These are phyloP conservation scores for Pleurotus citrinopileatus DNA, from an alignment of 768 basidiomycete genomes.

Conservation along the genomic window DNA sequence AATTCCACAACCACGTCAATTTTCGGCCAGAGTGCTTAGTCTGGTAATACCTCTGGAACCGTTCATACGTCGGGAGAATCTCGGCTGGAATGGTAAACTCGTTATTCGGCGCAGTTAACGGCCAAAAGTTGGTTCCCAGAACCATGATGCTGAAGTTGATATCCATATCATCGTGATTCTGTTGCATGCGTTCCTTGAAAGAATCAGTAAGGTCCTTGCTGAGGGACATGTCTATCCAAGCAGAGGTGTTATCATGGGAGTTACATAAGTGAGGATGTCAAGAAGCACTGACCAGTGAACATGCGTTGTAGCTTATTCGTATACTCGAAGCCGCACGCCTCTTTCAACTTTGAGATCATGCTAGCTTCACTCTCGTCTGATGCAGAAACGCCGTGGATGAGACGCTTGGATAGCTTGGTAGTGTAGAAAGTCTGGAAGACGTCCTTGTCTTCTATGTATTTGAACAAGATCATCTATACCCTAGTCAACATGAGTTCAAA, in stretches of 20 bases:
- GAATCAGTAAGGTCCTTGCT: slow-evolving; percentile 94
- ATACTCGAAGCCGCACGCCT: slow-evolving; percentile 95
- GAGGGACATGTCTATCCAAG: slow-evolving; percentile 89
- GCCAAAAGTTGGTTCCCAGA: slow-evolving; percentile 96
- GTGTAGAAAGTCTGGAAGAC: slow-evolving; percentile 99
- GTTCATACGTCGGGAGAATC: slow-evolving; percentile 82
- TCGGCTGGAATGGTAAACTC: slow-evolving; percentile 90
- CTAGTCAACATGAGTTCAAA: slow-evolving; percentile 19
- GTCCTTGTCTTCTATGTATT: slow-evolving; percentile 98
- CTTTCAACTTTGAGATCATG: slow-evolving; percentile 98
- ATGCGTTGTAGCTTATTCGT: slow-evolving; percentile 95
- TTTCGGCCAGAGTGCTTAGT: slow-evolving; percentile 93
- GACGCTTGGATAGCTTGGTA: slow-evolving; percentile 88
- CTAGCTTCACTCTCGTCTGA: slow-evolving; percentile 96
- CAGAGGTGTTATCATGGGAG: slow-evolving; percentile 1
- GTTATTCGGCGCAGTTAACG: slow-evolving; percentile 75
- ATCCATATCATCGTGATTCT: slow-evolving; percentile 81
- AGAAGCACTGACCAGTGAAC: slow-evolving; percentile 56
- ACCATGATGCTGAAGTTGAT: slow-evolving; percentile 94
- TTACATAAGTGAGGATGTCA: background rate
- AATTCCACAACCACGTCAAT: slow-evolving; percentile 98
- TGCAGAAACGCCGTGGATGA: slow-evolving; percentile 87
- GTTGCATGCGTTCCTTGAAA: slow-evolving; percentile 91
- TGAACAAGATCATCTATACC: slow-evolving; percentile 92
- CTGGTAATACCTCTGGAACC: slow-evolving; percentile 92